phyloP scores from a whole-genome alignment of 164 flowering plant genomes.

The Santalum album region DNA sequence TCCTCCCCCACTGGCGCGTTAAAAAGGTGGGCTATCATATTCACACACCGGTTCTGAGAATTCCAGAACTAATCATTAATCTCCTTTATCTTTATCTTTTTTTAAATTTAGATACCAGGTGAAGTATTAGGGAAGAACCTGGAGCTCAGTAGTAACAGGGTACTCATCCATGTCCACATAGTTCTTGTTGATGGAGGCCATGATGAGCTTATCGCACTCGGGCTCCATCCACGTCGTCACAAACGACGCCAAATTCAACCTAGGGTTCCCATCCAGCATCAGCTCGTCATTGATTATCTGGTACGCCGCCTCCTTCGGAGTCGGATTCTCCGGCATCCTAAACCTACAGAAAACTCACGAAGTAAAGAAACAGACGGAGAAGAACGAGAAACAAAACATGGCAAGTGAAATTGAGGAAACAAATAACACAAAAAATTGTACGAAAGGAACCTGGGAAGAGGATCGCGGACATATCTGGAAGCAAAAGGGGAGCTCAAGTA shows the following conservation, averaged over 20 bases:
- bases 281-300: conserved; percentile 66
- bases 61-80: too few relatives aligned
- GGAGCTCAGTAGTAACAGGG: conserved; percentile 78
- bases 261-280: conserved; percentile 74
- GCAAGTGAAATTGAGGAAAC: too few relatives aligned
- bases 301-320: conserved; percentile 70
- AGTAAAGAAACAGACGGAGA: background rate
- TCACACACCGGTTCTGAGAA: conserved; percentile 62
- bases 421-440: too few relatives aligned
- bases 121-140: conserved; percentile 29
- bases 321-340: conserved; percentile 44
- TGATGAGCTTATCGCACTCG: conserved; percentile 59
- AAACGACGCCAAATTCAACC: conserved; percentile 66
- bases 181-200: conserved; percentile 59
- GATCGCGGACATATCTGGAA: conserved; percentile 40
- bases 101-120: too few relatives aligned
- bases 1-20: conserved; percentile 46
- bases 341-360: conserved; percentile 21
- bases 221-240: conserved; percentile 94
- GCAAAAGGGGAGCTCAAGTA: conserved; percentile 31
- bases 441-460: conserved; percentile 30
- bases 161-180: conserved; percentile 86
- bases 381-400: too few relatives aligned
- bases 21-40: conserved; percentile 61
- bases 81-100: too few relatives aligned